Conservation (phyloP, 805 yeast genomes). For the Starmerella davenportii region DNA sequence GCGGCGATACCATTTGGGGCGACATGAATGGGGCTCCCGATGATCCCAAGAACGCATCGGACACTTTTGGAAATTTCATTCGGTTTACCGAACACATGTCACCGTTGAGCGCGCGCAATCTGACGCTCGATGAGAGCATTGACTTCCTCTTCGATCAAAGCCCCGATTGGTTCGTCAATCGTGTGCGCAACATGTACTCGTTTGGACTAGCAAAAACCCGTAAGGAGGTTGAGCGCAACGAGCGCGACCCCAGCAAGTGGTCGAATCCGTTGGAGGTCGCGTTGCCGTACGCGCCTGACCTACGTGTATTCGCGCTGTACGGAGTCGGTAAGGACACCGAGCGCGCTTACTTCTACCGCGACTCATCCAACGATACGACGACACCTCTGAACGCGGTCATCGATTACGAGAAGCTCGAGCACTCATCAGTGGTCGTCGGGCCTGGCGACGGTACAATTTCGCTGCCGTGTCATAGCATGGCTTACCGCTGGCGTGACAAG, state of each 20-base stretch:
- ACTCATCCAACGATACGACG: constrained; percentile 36
- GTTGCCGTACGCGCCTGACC: constrained; percentile 81
- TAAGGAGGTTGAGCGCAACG: constrained; percentile 44
- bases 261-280: constrained; percentile 85
- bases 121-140: constrained; percentile 51
- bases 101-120: constrained; percentile 30
- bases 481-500: constrained; percentile 73
- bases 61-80: constrained; percentile 57
- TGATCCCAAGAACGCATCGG: constrained; percentile 19
- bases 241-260: constrained; percentile 68
- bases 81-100: constrained; percentile 37
- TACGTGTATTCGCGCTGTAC: constrained; percentile 76
- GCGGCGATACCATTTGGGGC: constrained; percentile 88
- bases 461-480: constrained; percentile 66
- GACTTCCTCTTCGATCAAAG: constrained; percentile 45
- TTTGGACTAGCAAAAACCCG: constrained; percentile 50
- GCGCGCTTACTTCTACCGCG: constrained; percentile 72
- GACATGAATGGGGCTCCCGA: constrained; percentile 48
- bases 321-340: constrained; percentile 97
- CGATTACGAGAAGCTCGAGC: constrained; percentile 37
- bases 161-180: constrained; percentile 56
- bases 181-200: constrained; percentile 57
- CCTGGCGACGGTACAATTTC: constrained; percentile 97
- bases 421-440: constrained; percentile 49
- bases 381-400: constrained; percentile 52